A percentile compares a stretch with the other conserved stretches of the same genome.
Evolutionary conservation across 179 eudicot species (phyloP).

Genomic region (Beta lomatogona): DNA sequence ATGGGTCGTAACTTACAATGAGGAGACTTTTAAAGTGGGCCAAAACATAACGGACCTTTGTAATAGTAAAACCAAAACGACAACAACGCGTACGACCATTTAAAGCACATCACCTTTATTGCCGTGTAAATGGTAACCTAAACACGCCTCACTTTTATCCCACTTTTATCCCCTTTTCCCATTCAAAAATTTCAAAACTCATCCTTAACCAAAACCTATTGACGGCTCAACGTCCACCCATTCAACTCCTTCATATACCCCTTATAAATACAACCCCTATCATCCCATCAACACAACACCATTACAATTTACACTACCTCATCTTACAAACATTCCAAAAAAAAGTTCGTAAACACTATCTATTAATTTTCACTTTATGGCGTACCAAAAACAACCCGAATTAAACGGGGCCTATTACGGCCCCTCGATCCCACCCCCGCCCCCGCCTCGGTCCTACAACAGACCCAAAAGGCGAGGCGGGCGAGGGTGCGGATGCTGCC

Average conservation of each 20-base stretch:
- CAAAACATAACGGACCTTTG: neutral
- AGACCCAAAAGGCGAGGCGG: constrained; percentile 34
- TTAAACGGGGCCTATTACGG: constrained; percentile 53
- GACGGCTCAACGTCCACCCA: constrained; percentile 5
- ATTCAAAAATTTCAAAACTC: neutral
- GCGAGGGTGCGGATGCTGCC: constrained; percentile 33
- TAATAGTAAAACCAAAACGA: neutral
- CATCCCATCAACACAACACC: neutral
- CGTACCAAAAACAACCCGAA: constrained; percentile 43
- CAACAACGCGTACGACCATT: constrained; percentile 6
- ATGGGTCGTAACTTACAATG: neutral
- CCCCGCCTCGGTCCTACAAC: constrained; percentile 30
- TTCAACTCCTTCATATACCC: neutral
- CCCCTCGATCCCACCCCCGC: constrained; percentile 41
- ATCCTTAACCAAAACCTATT: neutral
- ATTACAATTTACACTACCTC: neutral
- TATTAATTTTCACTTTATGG: constrained; percentile 4
- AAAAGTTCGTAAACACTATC: too few relatives aligned
- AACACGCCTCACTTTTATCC: neutral
- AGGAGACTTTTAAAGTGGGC: neutral
- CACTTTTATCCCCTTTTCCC: neutral
- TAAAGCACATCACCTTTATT: constrained; percentile 6
- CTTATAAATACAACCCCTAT: neutral
- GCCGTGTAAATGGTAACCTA: constrained; percentile 11
- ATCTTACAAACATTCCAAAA: neutral